phyloP scores from a whole-genome alignment of 768 basidiomycete genomes.

The Russula compacta region DNA sequence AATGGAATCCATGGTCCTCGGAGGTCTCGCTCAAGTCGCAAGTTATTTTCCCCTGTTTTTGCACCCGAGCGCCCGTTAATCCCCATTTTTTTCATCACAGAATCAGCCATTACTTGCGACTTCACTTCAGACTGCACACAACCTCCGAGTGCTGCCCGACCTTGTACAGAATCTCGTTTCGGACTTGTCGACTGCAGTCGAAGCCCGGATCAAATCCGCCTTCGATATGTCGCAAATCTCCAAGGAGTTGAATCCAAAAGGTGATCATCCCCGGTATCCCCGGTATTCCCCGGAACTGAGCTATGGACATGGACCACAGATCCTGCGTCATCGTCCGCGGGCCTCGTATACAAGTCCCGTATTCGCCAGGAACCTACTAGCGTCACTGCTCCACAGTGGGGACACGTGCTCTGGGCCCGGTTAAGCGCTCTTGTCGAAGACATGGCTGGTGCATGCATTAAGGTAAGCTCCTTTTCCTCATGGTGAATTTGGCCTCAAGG shows the following conservation, averaged over 20 bases:
- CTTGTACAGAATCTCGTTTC: slow-evolving; percentile 70
- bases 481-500: background rate
- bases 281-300: slow-evolving; percentile 17
- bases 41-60: slow-evolving; percentile 23
- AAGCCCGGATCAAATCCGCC: slow-evolving; percentile 66
- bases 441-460: slow-evolving; percentile 85
- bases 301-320: slow-evolving; percentile 22
- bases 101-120: slow-evolving; percentile 88
- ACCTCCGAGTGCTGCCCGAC: slow-evolving; percentile 74
- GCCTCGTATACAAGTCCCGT: slow-evolving; percentile 70
- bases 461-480: slow-evolving; percentile 36
- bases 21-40: slow-evolving; percentile 70
- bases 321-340: slow-evolving; percentile 23
- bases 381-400: slow-evolving; percentile 79
- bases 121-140: slow-evolving; percentile 92
- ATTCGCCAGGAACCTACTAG: slow-evolving; percentile 87
- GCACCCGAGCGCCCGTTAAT: background rate
- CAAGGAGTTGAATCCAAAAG: slow-evolving; percentile 75
- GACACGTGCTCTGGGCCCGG: slow-evolving; percentile 68
- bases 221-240: slow-evolving; percentile 87
- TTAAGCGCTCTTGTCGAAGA: slow-evolving; percentile 81
- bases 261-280: slow-evolving; percentile 28
- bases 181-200: slow-evolving; percentile 77
- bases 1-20: slow-evolving; percentile 87
- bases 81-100: slow-evolving; percentile 32